Evolutionary conservation across 1,284 basidiomycete genomes (phyloP), one percentile per base, ranked within the genome.

Genomic region (Fomitiporia mediterranea): DNA sequence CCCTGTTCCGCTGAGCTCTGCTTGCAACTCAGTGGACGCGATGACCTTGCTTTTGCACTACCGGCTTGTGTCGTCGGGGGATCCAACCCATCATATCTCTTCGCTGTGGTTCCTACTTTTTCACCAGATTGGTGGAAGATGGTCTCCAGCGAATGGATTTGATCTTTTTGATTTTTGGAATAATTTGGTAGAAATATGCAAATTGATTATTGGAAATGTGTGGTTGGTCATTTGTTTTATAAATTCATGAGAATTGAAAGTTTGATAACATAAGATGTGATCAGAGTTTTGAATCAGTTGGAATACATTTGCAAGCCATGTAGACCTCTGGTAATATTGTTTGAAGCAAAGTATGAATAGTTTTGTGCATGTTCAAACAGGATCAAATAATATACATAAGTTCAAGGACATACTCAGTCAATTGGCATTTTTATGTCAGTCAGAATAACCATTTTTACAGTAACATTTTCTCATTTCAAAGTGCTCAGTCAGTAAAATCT

Each of bases 21-120:
- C 54, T 60, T 60, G 55, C 58, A 56, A 60, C 58, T 53, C 43
- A 51, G 42, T 13, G 39, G 46, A 37, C 58, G 58, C 44, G 55
- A 60, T 60, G 58, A 60, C 58, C 55, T 56, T 60, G 58, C 54
- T 53, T 52, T 37, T 56, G 58, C 58, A 59, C 54, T 53, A 37
- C 15, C 49, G 54, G 58, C 58, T 59, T 56, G 58, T 56, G 58
- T 59, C 49, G 58, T 59, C 58, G 58, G 58, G 54, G 58, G 53
- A 57, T 57, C 46, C 30, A 11, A 1, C 25, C 21, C 30, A 19
- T 23, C 40, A 53, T 27, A 2, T 52, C 55, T 49, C 55, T 56
- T 60, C 58, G 55, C 58, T 60, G 50, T n/a, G 9, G 9, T 37
- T 19, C 51, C 37, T 57, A 28, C 47, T 57, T 57, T 17, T 7